Evolutionary conservation across 31 red algal species (phyloP), one percentile per base, ranked within the genome.

Genomic region (Odonthalia washingtoniensis): DNA sequence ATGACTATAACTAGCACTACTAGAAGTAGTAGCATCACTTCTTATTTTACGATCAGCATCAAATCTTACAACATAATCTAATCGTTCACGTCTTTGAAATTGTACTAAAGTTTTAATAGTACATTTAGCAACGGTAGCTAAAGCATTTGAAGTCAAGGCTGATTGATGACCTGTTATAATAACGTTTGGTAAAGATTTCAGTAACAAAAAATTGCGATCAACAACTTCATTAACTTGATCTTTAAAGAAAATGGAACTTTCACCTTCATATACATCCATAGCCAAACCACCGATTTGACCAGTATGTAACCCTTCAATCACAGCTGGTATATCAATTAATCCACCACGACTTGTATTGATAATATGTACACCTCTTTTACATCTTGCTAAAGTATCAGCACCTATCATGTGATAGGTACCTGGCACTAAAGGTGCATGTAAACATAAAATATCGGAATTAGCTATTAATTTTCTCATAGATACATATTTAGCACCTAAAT

Each of bases 141-240:
- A 64, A 9, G 89, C 94, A 21, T 89, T 81, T 46, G 60, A 74
- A 31, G 94, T 96, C 30, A 96, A 70, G 28, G 86, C 84, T 34
- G 94, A 70, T 40, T 92, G 94, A 67, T 96, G 94, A 16, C 94
- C 88, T 39, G 94, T 96, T 18, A 96, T 65, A 30, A 96, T 74
- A 34, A 96, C 94, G 65, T 96, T 96, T 18, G 87, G 83, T 45
- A 96, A 81, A 27, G 88, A 72, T 70, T 77, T 81, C 26, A 96
- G 67, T 44, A 70, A 42, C 3, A 66, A 72, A 78, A 94, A 89
- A 53, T 86, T 65, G 62, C 66, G 43, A 75, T 92, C 85, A 46
- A 85, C 63, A 21, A 87, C 66, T 21, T 76, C 88, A 34, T 83
- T 81, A 12, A 83, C 75, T 26, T 83, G 66, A 70, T 96, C 88